Evolutionary conservation across 345 rosid genomes (phyloP).

Genomic region (Acer campestre): DNA sequence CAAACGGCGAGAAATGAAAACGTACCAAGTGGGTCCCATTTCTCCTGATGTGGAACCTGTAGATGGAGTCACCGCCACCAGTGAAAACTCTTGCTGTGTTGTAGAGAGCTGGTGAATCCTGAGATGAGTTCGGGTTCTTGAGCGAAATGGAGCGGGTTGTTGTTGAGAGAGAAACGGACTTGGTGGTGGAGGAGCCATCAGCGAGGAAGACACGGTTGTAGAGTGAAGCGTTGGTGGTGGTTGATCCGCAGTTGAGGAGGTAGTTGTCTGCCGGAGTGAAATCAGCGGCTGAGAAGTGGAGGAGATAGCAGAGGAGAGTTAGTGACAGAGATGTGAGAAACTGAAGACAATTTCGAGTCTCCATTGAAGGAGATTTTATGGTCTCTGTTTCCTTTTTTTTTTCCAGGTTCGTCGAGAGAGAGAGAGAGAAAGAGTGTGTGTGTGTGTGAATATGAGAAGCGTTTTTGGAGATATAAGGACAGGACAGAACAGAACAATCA

Average conservation of each 20-base stretch:
- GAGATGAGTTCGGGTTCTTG: constrained; percentile 54
- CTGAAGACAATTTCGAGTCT: constrained; percentile 18
- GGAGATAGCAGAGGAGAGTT: constrained; percentile 24
- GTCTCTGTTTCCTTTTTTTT: neutral
- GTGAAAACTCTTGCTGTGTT: constrained; percentile 70
- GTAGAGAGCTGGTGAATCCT: constrained; percentile 55
- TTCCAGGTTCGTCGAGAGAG: neutral
- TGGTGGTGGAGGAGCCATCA: constrained; percentile 48
- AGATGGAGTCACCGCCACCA: constrained; percentile 29
- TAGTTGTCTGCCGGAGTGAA: constrained; percentile 75
- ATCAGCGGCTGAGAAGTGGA: constrained; percentile 32
- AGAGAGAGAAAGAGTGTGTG: no score
- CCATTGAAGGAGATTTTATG: constrained; percentile 34
- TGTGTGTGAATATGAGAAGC: neutral
- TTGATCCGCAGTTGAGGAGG: constrained; percentile 81
- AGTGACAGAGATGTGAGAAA: constrained; percentile 28
- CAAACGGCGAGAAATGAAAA: constrained; percentile 87
- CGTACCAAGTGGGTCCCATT: constrained; percentile 82
- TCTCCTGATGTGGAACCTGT: constrained; percentile 47
- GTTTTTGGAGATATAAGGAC: neutral
- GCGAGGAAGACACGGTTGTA: constrained; percentile 60
- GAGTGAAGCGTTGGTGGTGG: constrained; percentile 45
- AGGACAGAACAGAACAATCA: neutral
- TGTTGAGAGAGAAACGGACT: constrained; percentile 39
- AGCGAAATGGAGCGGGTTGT: constrained; percentile 51